These are phyloP conservation scores for Trametes sp. DNA, from an alignment of 1,284 basidiomycete genomes.

Conservation along the genomic window DNA sequence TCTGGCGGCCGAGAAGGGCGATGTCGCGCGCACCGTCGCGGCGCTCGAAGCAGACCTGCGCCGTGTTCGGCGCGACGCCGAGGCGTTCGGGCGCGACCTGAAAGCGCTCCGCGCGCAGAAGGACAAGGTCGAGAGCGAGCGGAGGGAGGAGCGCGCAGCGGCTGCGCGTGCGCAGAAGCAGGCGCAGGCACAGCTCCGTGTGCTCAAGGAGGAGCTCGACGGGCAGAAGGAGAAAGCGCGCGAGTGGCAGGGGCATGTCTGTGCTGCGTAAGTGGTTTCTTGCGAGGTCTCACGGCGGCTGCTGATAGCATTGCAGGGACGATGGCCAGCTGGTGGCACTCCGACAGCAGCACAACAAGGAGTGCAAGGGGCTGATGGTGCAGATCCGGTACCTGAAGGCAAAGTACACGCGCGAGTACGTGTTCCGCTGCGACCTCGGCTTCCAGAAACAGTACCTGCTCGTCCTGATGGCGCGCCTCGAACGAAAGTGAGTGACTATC, in stretches of 20 bases:
- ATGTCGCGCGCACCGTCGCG: constrained; percentile 67
- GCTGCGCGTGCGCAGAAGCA: constrained; percentile 70
- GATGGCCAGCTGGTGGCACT: constrained; percentile 59
- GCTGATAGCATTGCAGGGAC: constrained; percentile 49
- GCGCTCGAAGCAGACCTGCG: constrained; percentile 72
- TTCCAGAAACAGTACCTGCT: constrained; percentile 90
- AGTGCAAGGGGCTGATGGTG: constrained; percentile 87
- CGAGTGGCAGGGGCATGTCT: constrained; percentile 61
- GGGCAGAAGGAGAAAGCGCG: constrained; percentile 57
- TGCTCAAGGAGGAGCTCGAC: constrained; percentile 75
- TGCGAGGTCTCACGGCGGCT: background rate
- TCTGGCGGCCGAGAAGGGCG: constrained; percentile 66
- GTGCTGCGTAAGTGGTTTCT: constrained; percentile 48
- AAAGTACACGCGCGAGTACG: constrained; percentile 87
- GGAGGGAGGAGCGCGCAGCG: constrained; percentile 51
- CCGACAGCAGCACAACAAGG: constrained; percentile 77
- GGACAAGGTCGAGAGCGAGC: constrained; percentile 64
- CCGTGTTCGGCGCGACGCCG: constrained; percentile 75
- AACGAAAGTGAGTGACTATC: constrained; percentile 67
- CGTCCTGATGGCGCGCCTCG: constrained; percentile 67
- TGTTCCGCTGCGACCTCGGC: constrained; percentile 79
- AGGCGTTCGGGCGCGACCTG: constrained; percentile 79
- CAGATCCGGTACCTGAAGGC: constrained; percentile 94
- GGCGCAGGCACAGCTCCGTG: constrained; percentile 65
- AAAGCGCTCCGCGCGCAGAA: constrained; percentile 70